Base-by-base conservation (phyloP, 805 yeast genomes). In the Cyberlindnera amylophila region DNA sequence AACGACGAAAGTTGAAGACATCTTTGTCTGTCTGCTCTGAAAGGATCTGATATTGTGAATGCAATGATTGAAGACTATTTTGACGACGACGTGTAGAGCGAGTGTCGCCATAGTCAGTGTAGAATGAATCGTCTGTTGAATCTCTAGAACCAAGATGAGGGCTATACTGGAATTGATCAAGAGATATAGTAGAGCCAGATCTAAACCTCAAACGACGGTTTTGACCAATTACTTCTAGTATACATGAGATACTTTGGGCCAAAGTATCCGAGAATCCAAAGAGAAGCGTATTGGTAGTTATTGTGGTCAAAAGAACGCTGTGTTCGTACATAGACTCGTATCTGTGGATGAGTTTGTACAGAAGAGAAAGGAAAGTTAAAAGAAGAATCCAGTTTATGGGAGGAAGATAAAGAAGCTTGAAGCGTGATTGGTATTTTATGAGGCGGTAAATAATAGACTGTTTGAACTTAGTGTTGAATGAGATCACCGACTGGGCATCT, bases 201-300 rank as follows among this genome's bases (percentile, higher is more conserved):
- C 39, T 31, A 4, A 32, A 4, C 14, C 43, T 38, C 11, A 9
- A 2, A 3, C 43, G 38, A 6, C 34, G 24, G 3, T 17, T 17
- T 29, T 44, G 41, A 9, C 46, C 16, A 10, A 49, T 26, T 40
- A 47, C 44, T 6, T 49, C 52, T 11, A 45, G 32, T 7, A 53
- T 41, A 29, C 62, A 57, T 1, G 59, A 55, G 12, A 57, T 37
- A 18, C 50, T 73, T 62, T 91, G 98, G 0, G 98, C 98, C 48
- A 90, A 59, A 0, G 90, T 78, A 59, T 91, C 98, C 0, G 97
- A 89, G n/a, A 88, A 79, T 0, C 96, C 96, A 60, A 81, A 86
- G 5, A 91, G 67, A 4, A 90, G 79, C 23, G 86, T 64, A 57
- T 91, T 91, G 1, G 96, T 82, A 18, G 81, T 76, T 45, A 87